Percentiles rank a stretch among this genome's conserved stretches.
These are phyloP conservation scores for Tolypocladium ophioglossoides DNA, from an alignment of 2,329 filamentous ascomycete genomes.

Conservation along the genomic window DNA sequence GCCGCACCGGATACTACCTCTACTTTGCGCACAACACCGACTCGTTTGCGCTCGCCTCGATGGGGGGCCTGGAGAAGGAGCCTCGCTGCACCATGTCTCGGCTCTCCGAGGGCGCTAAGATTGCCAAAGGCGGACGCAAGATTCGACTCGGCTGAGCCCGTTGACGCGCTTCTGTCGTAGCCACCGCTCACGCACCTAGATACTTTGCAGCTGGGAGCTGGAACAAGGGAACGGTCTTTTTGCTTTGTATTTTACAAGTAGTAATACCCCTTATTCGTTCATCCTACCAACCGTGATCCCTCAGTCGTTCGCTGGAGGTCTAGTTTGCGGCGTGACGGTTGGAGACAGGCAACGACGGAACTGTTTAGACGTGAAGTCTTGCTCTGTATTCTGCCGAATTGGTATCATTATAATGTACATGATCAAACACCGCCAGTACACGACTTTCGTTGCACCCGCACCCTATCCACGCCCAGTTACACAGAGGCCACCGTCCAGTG, in stretches of 20 bases:
- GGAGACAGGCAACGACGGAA: not conserved
- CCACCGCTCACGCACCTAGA: not conserved
- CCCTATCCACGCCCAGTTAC: not conserved
- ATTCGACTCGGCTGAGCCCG: slow-evolving; percentile 21
- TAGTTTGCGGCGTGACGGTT: not conserved
- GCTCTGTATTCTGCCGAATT: not conserved
- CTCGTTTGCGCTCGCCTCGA: slow-evolving; percentile 74
- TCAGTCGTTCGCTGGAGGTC: not conserved
- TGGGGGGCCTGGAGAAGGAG: slow-evolving; percentile 66
- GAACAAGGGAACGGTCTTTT: not conserved
- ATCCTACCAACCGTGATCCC: not conserved
- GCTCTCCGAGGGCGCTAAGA: slow-evolving; percentile 39
- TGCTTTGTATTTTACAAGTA: not conserved
- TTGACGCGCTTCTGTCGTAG: not conserved
- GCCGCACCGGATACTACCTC: slow-evolving; percentile 62
- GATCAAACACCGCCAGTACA: not conserved
- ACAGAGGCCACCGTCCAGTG: not conserved
- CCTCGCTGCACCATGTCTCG: slow-evolving; percentile 86
- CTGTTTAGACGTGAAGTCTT: not conserved
- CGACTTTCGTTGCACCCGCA: not conserved
- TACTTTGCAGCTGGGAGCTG: not conserved
- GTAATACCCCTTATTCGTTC: not conserved
- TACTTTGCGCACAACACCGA: slow-evolving; percentile 98
- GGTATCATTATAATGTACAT: slow-evolving; percentile 3
- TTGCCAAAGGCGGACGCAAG: slow-evolving; percentile 45